Base-by-base conservation (phyloP, 2,329 filamentous ascomycete genomes). In the Aspergillus melleus region DNA sequence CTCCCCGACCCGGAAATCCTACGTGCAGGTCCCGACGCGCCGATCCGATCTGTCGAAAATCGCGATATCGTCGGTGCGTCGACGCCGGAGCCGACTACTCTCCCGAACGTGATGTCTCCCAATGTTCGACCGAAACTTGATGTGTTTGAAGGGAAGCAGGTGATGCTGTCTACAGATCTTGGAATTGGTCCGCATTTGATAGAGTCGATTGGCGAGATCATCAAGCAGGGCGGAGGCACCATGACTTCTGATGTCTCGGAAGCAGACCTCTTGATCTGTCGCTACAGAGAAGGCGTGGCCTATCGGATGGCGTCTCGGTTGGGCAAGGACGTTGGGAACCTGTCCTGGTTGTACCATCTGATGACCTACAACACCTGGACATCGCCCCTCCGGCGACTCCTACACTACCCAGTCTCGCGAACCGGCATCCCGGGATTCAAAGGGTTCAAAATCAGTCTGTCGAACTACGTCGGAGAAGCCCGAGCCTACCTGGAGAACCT, bases 401-500 rank as follows among this genome's bases (percentile, higher is more conserved):
- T 99, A 24, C 95, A 99, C 72, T 99, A 99, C 66, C 95, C 95
- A 0, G 73, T 96, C 14, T 90, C 93, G 5, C 86, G 84, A 51
- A 74, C 88, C 9, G 91, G 91, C 1, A 87, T 99, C 39, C 86
- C 89, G 0, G 93, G 91, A 0, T 97, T 99, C 71, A 76, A 89
- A 60, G 81, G 84, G 8, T 82, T 90, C 74, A 86, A 84, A 54
- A 95, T 99, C 69, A 96, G 92, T 59, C 83, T 99, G 6, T 98
- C 95, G 6, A 99, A 98, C 75, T 99, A 99, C 72, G 92, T 92
- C 50, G 95, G 95, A 32, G 95, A 99, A 75, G 92, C 95, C 16
- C 88, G 95, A 51, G 88, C 92, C 55, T 99, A 98, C 70, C 83
- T 99, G 4, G 93, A 98, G 75, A 98, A 96, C 67, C 83, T 99